Evolutionary conservation across 352 stramenopile genomes (phyloP).

Genomic region (Aphanomyces stellatus): DNA sequence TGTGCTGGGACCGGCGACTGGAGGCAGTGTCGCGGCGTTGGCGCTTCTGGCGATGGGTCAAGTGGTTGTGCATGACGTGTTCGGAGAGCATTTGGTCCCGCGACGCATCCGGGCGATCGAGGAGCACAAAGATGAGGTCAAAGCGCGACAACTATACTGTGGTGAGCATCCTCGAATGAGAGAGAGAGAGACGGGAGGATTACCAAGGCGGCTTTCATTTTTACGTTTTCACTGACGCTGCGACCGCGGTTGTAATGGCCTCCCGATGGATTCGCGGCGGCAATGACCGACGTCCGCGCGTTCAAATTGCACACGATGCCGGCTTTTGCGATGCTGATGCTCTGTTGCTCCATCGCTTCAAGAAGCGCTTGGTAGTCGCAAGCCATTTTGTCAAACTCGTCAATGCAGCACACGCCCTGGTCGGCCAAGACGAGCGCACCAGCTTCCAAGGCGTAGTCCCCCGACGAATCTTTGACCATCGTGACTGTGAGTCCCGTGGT

Average conservation of each 20-base stretch:
- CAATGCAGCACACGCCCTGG: conserved; percentile 95
- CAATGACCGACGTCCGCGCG: conserved; percentile 92
- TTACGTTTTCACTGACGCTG: conserved; percentile 94
- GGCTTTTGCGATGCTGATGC: conserved; percentile 88
- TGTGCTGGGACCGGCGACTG: too few species aligned
- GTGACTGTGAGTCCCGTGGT: conserved; percentile 95
- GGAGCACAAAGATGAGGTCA: conserved; percentile 96
- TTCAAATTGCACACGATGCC: conserved; percentile 94
- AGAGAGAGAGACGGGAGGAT: not conserved
- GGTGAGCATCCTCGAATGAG: not conserved
- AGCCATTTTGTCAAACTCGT: conserved; percentile 98
- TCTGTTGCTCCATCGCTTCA: conserved; percentile 99
- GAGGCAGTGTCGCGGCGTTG: not conserved
- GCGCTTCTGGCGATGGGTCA: conserved; percentile 24
- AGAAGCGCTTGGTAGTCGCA: conserved; percentile 88
- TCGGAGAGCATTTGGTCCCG: conserved; percentile 90
- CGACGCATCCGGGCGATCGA: conserved; percentile 90
- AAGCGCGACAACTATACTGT: conserved; percentile 85
- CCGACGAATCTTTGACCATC: conserved; percentile 90
- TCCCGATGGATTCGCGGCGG: conserved; percentile 94
- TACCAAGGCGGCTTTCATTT: conserved; percentile 90
- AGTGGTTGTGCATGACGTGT: conserved; percentile 92
- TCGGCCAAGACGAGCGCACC: conserved; percentile 91
- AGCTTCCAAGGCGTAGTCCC: conserved; percentile 88
- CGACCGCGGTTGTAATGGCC: conserved; percentile 95